These are phyloP conservation scores for Phalaenopsis aphrodite DNA, from an alignment of 106 monocot genomes.

Conservation along the genomic window DNA sequence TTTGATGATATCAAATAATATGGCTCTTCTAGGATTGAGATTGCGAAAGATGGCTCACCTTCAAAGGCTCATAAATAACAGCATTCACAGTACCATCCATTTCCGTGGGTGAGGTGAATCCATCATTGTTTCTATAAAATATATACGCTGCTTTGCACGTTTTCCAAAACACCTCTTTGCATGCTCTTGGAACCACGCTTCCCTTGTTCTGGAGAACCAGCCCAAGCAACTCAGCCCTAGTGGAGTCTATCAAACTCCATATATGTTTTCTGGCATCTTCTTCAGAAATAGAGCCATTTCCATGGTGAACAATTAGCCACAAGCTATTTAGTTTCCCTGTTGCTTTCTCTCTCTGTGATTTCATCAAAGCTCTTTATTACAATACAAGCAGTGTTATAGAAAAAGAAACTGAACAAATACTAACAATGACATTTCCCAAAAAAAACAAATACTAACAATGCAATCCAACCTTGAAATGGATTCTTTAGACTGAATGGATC, in stretches of 20 bases:
- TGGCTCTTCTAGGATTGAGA: background rate
- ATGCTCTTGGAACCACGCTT: conserved; percentile 59
- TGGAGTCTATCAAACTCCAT: conserved; percentile 17
- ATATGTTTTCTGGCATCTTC: conserved; percentile 46
- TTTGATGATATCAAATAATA: no score
- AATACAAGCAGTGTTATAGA: background rate
- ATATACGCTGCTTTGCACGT: conserved; percentile 54
- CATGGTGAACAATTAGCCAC: conserved; percentile 33
- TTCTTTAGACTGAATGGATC: no score
- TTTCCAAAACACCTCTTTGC: conserved; percentile 95
- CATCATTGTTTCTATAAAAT: conserved; percentile 67
- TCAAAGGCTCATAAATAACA: conserved; percentile 60
- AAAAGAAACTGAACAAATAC: background rate
- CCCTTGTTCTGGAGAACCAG: conserved; percentile 45
- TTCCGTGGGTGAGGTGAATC: conserved; percentile 74
- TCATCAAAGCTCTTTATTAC: background rate
- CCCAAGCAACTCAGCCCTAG: conserved; percentile 54
- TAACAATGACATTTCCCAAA: background rate
- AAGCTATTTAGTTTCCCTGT: conserved; percentile 74
- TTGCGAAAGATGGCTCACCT: conserved; percentile 5
- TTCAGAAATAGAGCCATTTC: conserved; percentile 29
- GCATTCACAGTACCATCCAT: conserved; percentile 67
- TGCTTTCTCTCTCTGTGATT: conserved; percentile 54
- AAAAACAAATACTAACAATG: no score
- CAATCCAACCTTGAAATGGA: no score